phyloP scores from a whole-genome alignment of 2,329 filamentous ascomycete genomes.

The Alternaria arbusti region DNA sequence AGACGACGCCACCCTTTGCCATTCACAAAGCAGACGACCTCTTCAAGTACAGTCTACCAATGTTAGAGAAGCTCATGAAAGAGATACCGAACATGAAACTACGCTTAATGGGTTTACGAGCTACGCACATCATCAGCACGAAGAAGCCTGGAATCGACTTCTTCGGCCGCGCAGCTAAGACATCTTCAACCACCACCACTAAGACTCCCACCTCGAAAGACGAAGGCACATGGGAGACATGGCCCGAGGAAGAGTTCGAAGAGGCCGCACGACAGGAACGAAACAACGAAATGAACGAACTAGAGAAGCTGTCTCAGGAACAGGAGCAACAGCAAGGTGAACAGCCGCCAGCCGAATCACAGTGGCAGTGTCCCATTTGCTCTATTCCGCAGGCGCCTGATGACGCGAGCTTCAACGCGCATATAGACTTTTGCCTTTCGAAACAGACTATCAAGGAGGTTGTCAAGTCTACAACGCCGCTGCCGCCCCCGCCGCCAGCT shows the following conservation, averaged over 20 bases:
- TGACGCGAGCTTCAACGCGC: slow-evolving; percentile 82
- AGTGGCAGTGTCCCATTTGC: slow-evolving; percentile 92
- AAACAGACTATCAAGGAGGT: slow-evolving; percentile 83
- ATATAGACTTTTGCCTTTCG: slow-evolving; percentile 92
- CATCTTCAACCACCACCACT: slow-evolving; percentile 5
- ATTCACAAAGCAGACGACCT: slow-evolving; percentile 79
- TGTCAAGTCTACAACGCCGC: slow-evolving; percentile 60
- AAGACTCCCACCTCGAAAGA: slow-evolving; percentile 19
- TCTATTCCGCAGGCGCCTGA: slow-evolving; percentile 74
- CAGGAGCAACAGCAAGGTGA: slow-evolving; percentile 36
- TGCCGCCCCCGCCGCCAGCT: neutral
- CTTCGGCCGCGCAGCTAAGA: slow-evolving; percentile 64
- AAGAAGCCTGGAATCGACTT: slow-evolving; percentile 83
- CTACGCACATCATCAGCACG: slow-evolving; percentile 84
- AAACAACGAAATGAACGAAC: slow-evolving; percentile 65
- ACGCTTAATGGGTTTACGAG: slow-evolving; percentile 85
- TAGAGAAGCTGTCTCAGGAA: slow-evolving; percentile 69
- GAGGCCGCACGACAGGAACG: slow-evolving; percentile 65
- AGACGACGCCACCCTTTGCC: slow-evolving; percentile 75
- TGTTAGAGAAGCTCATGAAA: slow-evolving; percentile 82
- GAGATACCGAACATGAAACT: slow-evolving; percentile 81
- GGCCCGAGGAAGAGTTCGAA: slow-evolving; percentile 72
- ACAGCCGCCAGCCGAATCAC: slow-evolving; percentile 26
- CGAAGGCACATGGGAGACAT: slow-evolving; percentile 67
- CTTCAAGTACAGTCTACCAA: slow-evolving; percentile 80